These are phyloP conservation scores for Russula ochroleuca DNA, from an alignment of 768 basidiomycete species.

Conservation along the genomic window DNA sequence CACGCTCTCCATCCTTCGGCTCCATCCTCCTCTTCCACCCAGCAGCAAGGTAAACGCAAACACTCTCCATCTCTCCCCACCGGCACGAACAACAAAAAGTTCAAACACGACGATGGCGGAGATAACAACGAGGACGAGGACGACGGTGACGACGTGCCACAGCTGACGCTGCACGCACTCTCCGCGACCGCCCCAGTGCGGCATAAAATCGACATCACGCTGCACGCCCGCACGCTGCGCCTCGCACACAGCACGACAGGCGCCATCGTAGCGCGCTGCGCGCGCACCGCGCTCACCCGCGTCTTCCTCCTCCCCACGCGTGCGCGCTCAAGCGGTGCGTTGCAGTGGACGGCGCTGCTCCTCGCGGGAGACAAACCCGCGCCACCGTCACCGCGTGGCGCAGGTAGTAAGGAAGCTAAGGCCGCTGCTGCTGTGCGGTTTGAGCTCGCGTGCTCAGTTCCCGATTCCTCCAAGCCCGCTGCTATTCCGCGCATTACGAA, in stretches of 20 bases:
- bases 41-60: conserved; percentile 14
- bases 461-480: conserved; percentile 26
- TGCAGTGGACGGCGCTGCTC: conserved; percentile 69
- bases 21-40: not conserved
- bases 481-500: conserved; percentile 38
- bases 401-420: conserved; percentile 34
- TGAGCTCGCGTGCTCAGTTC: conserved; percentile 29
- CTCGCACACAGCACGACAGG: conserved; percentile 51
- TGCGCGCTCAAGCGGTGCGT: conserved; percentile 51
- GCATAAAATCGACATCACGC: conserved; percentile 66
- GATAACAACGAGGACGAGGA: not conserved
- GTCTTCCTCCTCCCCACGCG: conserved; percentile 72
- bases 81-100: conserved; percentile 3
- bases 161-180: conserved; percentile 58
- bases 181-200: conserved; percentile 71
- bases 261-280: conserved; percentile 47
- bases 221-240: conserved; percentile 48
- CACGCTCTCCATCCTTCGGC: not conserved
- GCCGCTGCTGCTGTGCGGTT: conserved; percentile 17
- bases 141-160: conserved; percentile 40
- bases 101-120: conserved; percentile 1
- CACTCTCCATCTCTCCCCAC: not conserved
- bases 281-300: conserved; percentile 46
- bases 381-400: not conserved
- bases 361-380: conserved; percentile 50